Evolutionary conservation across 176 grass and related monocot species (phyloP).

Genomic region (Pontederia crassipes): DNA sequence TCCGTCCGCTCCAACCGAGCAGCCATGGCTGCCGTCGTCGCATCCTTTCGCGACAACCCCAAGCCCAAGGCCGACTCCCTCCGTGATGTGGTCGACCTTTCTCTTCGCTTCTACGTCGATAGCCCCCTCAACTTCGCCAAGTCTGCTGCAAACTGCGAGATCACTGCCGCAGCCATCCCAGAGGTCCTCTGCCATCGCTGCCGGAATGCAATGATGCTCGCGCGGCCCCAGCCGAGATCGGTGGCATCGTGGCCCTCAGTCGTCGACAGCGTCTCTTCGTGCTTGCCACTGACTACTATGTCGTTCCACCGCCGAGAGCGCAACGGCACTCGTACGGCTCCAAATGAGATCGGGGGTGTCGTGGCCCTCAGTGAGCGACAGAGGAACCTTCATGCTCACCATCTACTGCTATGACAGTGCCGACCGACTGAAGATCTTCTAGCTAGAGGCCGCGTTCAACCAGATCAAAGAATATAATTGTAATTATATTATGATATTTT

Average conservation of each 20-base stretch:
- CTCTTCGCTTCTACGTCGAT: constrained; percentile 58
- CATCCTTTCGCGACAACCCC: not conserved
- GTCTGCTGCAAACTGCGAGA: constrained; percentile 15
- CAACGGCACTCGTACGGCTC: too few species aligned
- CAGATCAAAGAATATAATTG: constrained; percentile 3
- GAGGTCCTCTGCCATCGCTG: constrained; percentile 45
- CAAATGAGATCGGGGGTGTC: too few species aligned
- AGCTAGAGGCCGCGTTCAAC: constrained; percentile 30
- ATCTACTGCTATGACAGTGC: constrained; percentile 27
- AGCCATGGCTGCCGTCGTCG: constrained; percentile 10
- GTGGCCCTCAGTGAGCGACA: too few species aligned
- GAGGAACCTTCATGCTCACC: too few species aligned
- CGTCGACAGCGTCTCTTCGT: constrained; percentile 40
- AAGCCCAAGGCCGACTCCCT: constrained; percentile 70
- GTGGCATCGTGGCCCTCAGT: constrained; percentile 29
- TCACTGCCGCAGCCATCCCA: constrained; percentile 33
- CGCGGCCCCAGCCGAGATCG: not conserved
- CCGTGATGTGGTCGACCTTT: constrained; percentile 42
- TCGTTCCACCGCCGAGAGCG: too few species aligned
- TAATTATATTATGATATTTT: too few species aligned
- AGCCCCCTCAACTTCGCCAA: constrained; percentile 16
- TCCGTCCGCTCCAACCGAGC: constrained; percentile 30
- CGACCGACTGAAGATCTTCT: constrained; percentile 23
- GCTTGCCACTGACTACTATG: constrained; percentile 28
- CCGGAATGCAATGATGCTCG: not conserved